Percentiles rank a stretch among this genome's conserved stretches.
These are phyloP conservation scores for Nicotiana sylvestris DNA, from an alignment of 257 asterid genomes.

Conservation along the genomic window DNA sequence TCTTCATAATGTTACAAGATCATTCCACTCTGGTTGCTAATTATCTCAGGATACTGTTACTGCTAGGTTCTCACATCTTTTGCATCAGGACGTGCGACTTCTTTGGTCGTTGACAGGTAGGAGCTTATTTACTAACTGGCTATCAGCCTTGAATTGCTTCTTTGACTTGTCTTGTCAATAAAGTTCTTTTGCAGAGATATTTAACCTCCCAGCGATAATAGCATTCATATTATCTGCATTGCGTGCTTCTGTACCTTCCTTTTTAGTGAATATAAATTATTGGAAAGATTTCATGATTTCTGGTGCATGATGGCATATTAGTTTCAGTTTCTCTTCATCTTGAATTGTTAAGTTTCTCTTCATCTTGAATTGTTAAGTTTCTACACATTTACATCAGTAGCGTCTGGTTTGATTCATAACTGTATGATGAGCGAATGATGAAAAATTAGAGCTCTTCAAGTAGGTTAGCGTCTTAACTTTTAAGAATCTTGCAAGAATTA, in stretches of 20 bases:
- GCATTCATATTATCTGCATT: not conserved
- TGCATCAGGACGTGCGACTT: conserved; percentile 98
- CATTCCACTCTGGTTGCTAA: not conserved
- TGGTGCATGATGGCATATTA: conserved; percentile 7
- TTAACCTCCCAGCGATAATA: not conserved
- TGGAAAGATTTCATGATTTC: not conserved
- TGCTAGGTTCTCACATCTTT: conserved; percentile 93
- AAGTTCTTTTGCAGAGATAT: not conserved
- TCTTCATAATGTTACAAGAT: not conserved
- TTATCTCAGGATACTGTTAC: conserved; percentile 9
- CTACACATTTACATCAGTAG: not conserved
- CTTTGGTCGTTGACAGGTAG: conserved; percentile 97
- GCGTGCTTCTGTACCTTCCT: not conserved
- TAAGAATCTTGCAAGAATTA: not conserved
- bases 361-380: not conserved
- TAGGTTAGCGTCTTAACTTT: not conserved
- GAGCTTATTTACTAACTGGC: conserved; percentile 13
- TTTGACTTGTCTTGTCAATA: not conserved
- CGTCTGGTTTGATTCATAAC: not conserved
- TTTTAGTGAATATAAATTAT: not conserved
- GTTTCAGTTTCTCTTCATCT: not conserved
- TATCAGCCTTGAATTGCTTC: not conserved
- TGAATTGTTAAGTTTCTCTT: not conserved
- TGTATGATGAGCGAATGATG: not conserved
- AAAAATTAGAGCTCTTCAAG: not conserved